These are phyloP conservation scores for Colletotrichum plurivorum DNA, from an alignment of 2,329 filamentous ascomycete genomes.

Conservation along the genomic window DNA sequence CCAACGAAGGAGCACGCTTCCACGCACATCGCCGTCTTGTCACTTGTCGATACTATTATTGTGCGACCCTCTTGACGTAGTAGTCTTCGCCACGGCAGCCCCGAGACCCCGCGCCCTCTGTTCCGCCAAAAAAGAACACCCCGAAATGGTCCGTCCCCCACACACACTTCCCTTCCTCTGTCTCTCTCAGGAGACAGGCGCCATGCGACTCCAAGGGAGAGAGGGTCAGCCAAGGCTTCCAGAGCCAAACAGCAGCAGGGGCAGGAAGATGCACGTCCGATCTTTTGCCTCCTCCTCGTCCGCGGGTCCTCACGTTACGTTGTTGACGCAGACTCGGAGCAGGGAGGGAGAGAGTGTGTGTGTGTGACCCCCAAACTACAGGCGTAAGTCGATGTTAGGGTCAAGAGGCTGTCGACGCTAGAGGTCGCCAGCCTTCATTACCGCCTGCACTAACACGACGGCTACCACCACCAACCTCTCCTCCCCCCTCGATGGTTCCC, in stretches of 20 bases:
- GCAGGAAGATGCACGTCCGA: constrained; percentile 26
- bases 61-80: constrained; percentile 38
- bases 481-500: neutral
- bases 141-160: constrained; percentile 18
- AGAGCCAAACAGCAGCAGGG: constrained; percentile 5
- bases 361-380: constrained; percentile 16
- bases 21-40: constrained; percentile 27
- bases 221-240: constrained; percentile 32
- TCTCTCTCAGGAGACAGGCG: no score
- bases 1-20: neutral
- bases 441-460: neutral
- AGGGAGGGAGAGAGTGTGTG: neutral
- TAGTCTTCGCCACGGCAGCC: constrained; percentile 28
- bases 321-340: no score
- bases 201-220: constrained; percentile 8
- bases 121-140: constrained; percentile 3
- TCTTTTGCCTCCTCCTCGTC: constrained; percentile 3
- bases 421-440: neutral
- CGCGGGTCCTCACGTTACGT: neutral
- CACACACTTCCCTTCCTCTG: neutral
- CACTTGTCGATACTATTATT: constrained; percentile 10
- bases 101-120: constrained; percentile 23
- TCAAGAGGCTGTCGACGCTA: constrained; percentile 3
- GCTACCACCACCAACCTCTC: constrained; percentile 11
- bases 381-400: neutral